Conservation (phyloP, 352 stramenopile genomes). For the Phytophthora citricola region DNA sequence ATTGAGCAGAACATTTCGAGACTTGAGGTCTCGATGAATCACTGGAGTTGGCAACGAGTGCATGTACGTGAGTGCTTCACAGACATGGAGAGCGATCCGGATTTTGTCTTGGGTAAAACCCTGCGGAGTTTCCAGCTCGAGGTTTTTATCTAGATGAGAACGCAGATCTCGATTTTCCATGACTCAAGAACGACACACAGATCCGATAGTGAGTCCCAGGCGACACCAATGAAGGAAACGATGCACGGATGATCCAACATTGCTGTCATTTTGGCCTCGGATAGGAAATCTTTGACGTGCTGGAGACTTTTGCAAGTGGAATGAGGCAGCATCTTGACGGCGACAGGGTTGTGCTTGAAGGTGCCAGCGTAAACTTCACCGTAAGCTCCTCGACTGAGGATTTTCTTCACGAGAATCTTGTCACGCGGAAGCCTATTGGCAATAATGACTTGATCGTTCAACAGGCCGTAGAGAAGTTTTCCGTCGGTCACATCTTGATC, state of each 20-base stretch:
- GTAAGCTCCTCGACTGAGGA: not conserved
- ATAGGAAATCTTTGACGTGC: slow-evolving; percentile 36
- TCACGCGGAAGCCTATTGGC: slow-evolving; percentile 37
- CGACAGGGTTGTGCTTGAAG: not conserved
- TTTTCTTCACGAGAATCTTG: slow-evolving; percentile 24
- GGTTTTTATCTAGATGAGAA: slow-evolving; percentile 32
- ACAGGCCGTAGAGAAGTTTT: slow-evolving; percentile 12
- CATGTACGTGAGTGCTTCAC: slow-evolving; percentile 37
- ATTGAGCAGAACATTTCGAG: slow-evolving; percentile 36
- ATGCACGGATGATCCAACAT: slow-evolving; percentile 36
- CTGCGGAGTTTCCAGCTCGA: not conserved
- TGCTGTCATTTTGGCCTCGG: slow-evolving; percentile 40
- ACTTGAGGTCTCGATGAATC: slow-evolving; percentile 57
- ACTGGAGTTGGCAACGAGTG: slow-evolving; percentile 18
- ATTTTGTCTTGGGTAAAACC: slow-evolving; percentile 40
- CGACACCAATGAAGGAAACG: slow-evolving; percentile 43
- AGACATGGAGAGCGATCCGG: slow-evolving; percentile 41
- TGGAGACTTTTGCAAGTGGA: slow-evolving; percentile 4
- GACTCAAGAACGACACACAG: slow-evolving; percentile 48
- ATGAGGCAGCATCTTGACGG: not conserved
- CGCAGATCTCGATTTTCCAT: slow-evolving; percentile 49
- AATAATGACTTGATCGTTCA: slow-evolving; percentile 44
- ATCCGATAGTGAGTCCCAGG: slow-evolving; percentile 42
- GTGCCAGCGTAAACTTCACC: not conserved
- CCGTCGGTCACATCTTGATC: too few relatives aligned